Base-by-base conservation (phyloP, 495 filamentous ascomycete species). In the Chlorociboria aeruginascens region DNA sequence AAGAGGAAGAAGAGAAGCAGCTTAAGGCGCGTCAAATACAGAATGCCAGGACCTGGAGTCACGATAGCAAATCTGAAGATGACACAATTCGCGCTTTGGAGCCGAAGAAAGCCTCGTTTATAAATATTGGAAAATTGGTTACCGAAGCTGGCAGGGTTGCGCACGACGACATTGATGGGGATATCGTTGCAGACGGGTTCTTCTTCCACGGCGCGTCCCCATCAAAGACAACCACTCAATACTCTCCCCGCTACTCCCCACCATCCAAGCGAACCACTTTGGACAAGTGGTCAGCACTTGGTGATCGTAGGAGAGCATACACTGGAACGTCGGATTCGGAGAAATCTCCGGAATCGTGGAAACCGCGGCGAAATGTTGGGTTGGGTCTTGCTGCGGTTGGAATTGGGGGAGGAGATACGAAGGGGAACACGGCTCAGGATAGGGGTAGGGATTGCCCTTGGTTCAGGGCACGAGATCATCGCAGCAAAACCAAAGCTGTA, bases 231-330 rank as follows among this genome's bases (percentile, higher is more conserved):
- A n/a, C 28, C 7, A 3, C 28, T 41, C 54, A 55, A 1, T 57
- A 52, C n/a, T 59, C 70, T 4, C 54, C 68, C 49, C 72, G 68
- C 35, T 78, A 79, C 43, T 72, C 72, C 12, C 63, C 67, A 16
- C 65, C 67, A 32, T 63, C 70, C 29, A 73, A 69, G 65, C 70
- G 66, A 29, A 69, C 42, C 51, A 67, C 70, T 52, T 58, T 85
- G 39, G 89, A 96, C 68, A 94, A 90, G 62, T 96, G 89, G 89
- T 73, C 84, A 2, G 82, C 77, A 7, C 69, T 96, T 8, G 89
- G 89, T 44, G 85, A 90, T 49, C 81, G 83, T 56, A 71, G 87
- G 34, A 79, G 86, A 54, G 82, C 78, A 34, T 75, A 70, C 60
- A 78, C 78, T 29, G 66, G 66, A 41, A 69, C 67, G 35, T 59